Evolutionary conservation across 108 stramenopile species (phyloP), one percentile per base, ranked within the genome.

Genomic region (Skeletonema potamos): DNA sequence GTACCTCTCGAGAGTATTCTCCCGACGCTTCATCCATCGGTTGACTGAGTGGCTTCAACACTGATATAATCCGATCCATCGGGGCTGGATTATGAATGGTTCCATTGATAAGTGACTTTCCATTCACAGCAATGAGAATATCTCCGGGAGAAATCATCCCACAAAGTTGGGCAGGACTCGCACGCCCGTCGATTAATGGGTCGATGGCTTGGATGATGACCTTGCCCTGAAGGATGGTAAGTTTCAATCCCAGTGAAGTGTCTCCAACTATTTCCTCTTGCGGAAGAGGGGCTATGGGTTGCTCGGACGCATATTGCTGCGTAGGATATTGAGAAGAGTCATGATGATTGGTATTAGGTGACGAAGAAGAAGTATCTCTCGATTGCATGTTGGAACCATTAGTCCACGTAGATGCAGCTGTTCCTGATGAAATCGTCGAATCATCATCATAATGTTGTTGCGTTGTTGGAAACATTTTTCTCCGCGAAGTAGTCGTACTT

Each of bases 141-240:
- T 94, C 91, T 6, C 91, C 93, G 13, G 89, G 79, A 37, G 81
- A 77, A n/a, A 94, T 66, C 3, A 82, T 39, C 4, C 93, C 91
- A 24, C 85, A 78, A 9, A 90, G 64, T 70, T 94, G 93, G 12
- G 93, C 89, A 8, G 93, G 93, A 33, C 87, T 89, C 5, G 93
- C 90, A 26, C 90, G 71, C 17, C 91, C 93, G 72, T 92, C 93
- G 2, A 54, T 64, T 9, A 94, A 75, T 28, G 85, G 43, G 64
- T 78, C 86, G 26, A 94, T 77, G 18, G 30, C 58, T 73, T 94
- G 93, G 27, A 94, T 87, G 54, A 94, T 94, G n/a, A 94, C 90
- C 59, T 86, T 80, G 3, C 93, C 93, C 32, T 86, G 85, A 17
- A 87, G 74, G 44, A 76, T 82, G 56, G 79, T 92, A 0, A 94